Base-by-base conservation (phyloP, 2,329 filamentous ascomycete genomes). In the Metarhizium rileyi region DNA sequence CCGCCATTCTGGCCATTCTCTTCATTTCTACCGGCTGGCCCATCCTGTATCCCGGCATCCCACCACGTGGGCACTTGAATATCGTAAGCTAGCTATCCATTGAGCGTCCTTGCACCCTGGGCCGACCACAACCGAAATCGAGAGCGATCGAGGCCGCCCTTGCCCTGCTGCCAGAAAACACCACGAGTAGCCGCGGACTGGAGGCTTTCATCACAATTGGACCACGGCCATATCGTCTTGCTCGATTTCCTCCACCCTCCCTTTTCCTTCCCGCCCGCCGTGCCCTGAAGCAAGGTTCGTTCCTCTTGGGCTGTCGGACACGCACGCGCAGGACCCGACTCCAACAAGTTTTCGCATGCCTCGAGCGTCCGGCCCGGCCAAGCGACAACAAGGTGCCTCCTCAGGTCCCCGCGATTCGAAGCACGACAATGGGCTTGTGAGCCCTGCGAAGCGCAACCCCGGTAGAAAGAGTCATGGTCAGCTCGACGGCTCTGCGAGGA, bases 381-480 rank as follows among this genome's bases (percentile, higher is more conserved):
- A 81, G 75, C 77, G 77, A 79, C 76, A 80, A 67, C 73, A 75
- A 71, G 75, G 74, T 70, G 74, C 74, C 65, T 74, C 74, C 65
- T 70, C 70, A 57, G 84, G 75, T 71, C 77, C 83, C 67, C 81
- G 82, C 72, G 84, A 84, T 70, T 80, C 76, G 63, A 82, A 86
- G 68, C 86, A 94, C 72, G 90, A 95, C 72, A 90, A 87, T 84
- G 89, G 88, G 64, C 76, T 89, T 67, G 85, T 90, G 76, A 83
- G 83, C 62, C 64, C 68, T 52, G 64, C 62, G 46, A 70, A 67
- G 58, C 68, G 68, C 59, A 56, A 60, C 50, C 57, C 63, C 43
- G 63, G 61, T 56, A 69, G 61, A 55, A 78, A 75, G 67, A 74
- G 69, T 62, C 70, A 72, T 60, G 64, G 63, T 56, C 69, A 69